Base-by-base conservation (phyloP, 805 yeast genomes). In the Zygosaccharomyces siamensis region DNA sequence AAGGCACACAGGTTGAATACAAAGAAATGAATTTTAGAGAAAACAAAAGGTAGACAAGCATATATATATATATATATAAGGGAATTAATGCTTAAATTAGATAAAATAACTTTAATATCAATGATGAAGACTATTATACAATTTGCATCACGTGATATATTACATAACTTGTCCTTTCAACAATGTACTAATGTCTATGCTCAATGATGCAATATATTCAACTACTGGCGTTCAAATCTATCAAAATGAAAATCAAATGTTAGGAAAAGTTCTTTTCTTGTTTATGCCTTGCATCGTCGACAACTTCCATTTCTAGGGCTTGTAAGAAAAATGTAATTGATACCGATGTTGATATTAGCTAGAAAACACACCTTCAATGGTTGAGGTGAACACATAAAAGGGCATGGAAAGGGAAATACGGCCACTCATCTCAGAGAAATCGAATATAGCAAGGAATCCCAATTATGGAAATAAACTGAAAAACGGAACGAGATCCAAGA, bases 401-500 rank as follows among this genome's bases (percentile, higher is more conserved):
- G 28, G 20, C 10, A 41, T 41, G 44, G 44, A 41, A 27, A 41
- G 27, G 11, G 16, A 5, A 20, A 33, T 18, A 30, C 21, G 36
- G 18, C 27, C 36, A 3, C 7, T 24, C 10, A 31, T n/a, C 7
- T 1, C 14, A 21, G 14, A 5, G 18, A n/a, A 18, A 8, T 21
- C 37, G 7, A 11, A 11, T 11, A n/a, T 16, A 4, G 26, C 4
- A 18, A 26, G 1, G 12, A 33, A 33, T 33, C 18, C n/a, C 12
- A 14, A 23, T 14, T 16, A 16, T 18, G 16, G 23, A 33, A 41
- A 16, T 30, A 18, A 7, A 10, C n/a, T 20, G 21, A 41, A 28
- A 6, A 12, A 21, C 20, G 16, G 23, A 8, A 48, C 39, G 39
- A 40, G 37, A 21, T 42, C 52, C 23, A 51, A 51, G 52, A 68